Evolutionary conservation across 1,284 basidiomycete genomes (phyloP).

Genomic region (Ustilago trichophora): DNA sequence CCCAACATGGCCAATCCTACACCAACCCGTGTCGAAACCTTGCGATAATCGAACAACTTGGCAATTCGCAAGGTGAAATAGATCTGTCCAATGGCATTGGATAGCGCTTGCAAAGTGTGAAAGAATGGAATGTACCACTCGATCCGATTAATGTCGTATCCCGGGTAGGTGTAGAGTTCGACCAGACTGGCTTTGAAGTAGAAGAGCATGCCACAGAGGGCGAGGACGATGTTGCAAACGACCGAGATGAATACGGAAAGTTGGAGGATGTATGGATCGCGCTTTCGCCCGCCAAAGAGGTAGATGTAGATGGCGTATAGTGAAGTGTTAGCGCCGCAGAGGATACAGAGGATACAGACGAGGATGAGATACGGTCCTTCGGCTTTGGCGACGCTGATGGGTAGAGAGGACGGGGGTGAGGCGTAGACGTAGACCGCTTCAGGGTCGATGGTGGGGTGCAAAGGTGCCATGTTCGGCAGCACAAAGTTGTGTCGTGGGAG

Average conservation of each 20-base stretch:
- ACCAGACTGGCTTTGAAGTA: conserved; percentile 6
- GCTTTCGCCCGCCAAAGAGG: conserved; percentile 2
- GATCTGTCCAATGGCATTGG: conserved; percentile 27
- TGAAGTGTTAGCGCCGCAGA: conserved; percentile 24
- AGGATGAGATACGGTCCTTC: conserved; percentile 24
- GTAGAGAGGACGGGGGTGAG: neutral
- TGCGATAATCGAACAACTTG: conserved; percentile 16
- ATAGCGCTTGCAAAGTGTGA: conserved; percentile 15
- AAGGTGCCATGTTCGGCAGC: too few species aligned
- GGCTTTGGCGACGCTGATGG: conserved; percentile 11
- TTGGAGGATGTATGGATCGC: conserved; percentile 19
- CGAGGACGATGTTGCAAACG: conserved; percentile 7
- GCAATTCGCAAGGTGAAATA: conserved; percentile 30
- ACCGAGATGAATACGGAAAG: conserved; percentile 5
- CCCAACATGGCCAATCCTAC: neutral
- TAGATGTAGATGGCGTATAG: conserved; percentile 24
- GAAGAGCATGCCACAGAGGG: neutral
- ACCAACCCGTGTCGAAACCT: neutral
- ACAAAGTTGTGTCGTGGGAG: too few species aligned
- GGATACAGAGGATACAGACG: conserved; percentile 1
- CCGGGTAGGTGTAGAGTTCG: conserved; percentile 7
- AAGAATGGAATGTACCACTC: conserved; percentile 14
- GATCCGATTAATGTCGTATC: conserved; percentile 29
- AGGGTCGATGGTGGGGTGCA: too few species aligned
- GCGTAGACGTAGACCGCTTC: conserved; percentile 25